These are phyloP conservation scores for Penicillium canescens DNA, from an alignment of 495 filamentous ascomycete species.

Conservation along the genomic window DNA sequence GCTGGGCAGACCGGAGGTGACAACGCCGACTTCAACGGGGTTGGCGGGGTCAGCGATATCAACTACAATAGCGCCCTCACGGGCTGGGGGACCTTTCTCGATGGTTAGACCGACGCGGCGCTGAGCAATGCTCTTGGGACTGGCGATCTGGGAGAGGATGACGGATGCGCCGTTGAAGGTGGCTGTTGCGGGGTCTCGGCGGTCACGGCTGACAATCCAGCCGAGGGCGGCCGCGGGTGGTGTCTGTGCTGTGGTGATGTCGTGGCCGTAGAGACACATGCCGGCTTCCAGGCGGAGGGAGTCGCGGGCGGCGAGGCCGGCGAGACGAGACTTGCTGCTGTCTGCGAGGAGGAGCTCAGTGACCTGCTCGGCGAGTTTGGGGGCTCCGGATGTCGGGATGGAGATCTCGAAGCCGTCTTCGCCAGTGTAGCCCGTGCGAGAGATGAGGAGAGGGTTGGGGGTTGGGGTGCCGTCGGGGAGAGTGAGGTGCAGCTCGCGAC, in stretches of 20 bases:
- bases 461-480: constrained; percentile 43
- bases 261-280: constrained; percentile 98
- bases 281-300: constrained; percentile 92
- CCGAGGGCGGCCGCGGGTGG: constrained; percentile 80
- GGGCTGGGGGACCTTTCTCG: constrained; percentile 79
- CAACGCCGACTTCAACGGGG: constrained; percentile 52
- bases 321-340: constrained; percentile 67
- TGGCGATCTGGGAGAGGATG: constrained; percentile 69
- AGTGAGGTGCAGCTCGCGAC: constrained; percentile 55
- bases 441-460: constrained; percentile 67
- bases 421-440: constrained; percentile 90
- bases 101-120: constrained; percentile 81
- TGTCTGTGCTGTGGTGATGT: constrained; percentile 85
- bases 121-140: constrained; percentile 66
- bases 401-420: constrained; percentile 99
- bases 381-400: constrained; percentile 55
- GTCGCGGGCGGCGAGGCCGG: constrained; percentile 88
- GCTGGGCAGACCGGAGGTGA: constrained; percentile 89
- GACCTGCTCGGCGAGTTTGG: constrained; percentile 43
- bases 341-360: constrained; percentile 64
- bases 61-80: constrained; percentile 84
- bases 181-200: constrained; percentile 55
- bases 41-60: constrained; percentile 56
- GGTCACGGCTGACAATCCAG: constrained; percentile 82
- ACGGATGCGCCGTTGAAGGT: constrained; percentile 74